Evolutionary conservation across 2,329 filamentous ascomycete genomes (phyloP), one percentile per base, ranked within the genome.

Genomic region (Piedraia hortae): DNA sequence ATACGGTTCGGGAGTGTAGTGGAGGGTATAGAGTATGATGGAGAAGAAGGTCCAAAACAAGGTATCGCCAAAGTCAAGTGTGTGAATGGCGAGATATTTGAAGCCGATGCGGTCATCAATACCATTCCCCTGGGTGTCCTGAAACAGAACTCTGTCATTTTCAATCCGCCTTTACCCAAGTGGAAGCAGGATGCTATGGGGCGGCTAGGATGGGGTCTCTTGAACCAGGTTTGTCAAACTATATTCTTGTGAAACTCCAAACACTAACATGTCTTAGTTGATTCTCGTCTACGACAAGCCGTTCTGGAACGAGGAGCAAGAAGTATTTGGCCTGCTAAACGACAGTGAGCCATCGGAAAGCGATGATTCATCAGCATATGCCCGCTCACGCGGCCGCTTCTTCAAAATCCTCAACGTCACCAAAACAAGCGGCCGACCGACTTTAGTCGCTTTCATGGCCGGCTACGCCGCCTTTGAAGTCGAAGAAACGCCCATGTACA

Each of bases 341-440:
- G 66, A 75, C 32, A 66, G 80, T 3, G 51, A 57, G 11, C 60
- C 63, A 27, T 52, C 57, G 3, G 57, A 65, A 25, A 89, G 77
- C 38, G 56, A 78, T 24, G 54, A 66, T 19, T 77, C 88, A 36
- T 59, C 61, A 22, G 73, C 90, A 31, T 93, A 93, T 37, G 54
- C 65, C 4, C 53, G 59, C 3, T 67, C 65, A 28, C 64, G 82
- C 23, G 82, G 82, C n/a, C 69, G 80, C 12, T 90, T 90, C 47
- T 97, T 93, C 38, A 63, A 97, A 34, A 93, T 90, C 62, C 93
- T 90, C 62, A 93, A 97, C 36, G 77, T 78, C 24, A 70, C 78
- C 28, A 74, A 77, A 34, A 89, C 75, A 3, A 78, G 73, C 20
- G 88, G 88, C 1, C 53, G 89, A 16, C 85, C 50, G 15, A 77